Base-by-base conservation (phyloP, 2,329 filamentous ascomycete genomes). In the Xylariaceae sp. region DNA sequence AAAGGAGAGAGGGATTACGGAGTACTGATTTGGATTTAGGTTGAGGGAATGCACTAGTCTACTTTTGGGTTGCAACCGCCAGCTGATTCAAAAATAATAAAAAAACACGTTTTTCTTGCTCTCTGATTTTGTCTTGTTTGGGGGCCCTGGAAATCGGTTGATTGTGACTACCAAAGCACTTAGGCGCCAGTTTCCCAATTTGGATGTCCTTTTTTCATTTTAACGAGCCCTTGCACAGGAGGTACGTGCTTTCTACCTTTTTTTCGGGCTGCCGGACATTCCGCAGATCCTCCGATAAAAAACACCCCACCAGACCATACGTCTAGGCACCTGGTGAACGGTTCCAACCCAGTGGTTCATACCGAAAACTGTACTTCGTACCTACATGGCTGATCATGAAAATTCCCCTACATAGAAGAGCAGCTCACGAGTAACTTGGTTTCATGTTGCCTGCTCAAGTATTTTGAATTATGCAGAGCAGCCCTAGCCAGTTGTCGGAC, bases 21-120 rank as follows among this genome's bases (percentile, higher is more conserved):
- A 64, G 68, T 68, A 65, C 67, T 70, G 70, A 68, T 69, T 69
- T 63, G 52, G 60, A 52, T 55, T 65, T 55, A 37, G 32, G 6
- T 37, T 37, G 50, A 48, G 56, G 56, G 56, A 50, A 49, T 16
- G 50, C 52, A 45, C 60, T 59, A 61, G 61, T 65, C 61, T 62
- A 40, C 19, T 54, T 60, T 58, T 44, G 52, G 57, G 37, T 44
- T 50, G 52, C 48, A 56, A 54, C 52, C 55, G 55, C 49, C 44
- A n/a, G 41, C 41, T 16, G 41, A 54, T 48, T 49, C 46, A 44
- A 55, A 54, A 58, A 61, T 26, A 26, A 48, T 44, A 50, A 57
- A 63, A 62, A 54, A 61, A 61, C 50, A 54, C 47, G 61, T 54
- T 64, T 37, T 60, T 66, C 58, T 61, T 57, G 44, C 50, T 47